Conservation (phyloP, 768 basidiomycete genomes). For the Leccinum truebloodii region DNA sequence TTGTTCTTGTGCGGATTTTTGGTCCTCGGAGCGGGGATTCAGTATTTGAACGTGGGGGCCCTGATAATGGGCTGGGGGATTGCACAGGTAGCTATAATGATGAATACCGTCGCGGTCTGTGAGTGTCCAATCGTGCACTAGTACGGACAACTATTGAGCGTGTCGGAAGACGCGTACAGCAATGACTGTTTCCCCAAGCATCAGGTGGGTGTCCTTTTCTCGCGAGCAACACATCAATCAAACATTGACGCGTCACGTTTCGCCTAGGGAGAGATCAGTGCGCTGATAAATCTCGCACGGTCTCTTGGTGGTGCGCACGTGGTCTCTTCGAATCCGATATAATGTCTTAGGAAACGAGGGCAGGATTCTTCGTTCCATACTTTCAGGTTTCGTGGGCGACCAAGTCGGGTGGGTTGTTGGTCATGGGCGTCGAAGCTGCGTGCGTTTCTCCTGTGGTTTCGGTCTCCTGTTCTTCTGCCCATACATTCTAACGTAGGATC, state of each 20-base stretch:
- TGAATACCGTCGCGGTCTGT: slow-evolving; percentile 45
- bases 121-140: slow-evolving; percentile 7
- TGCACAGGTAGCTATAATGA: slow-evolving; percentile 36
- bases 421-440: slow-evolving; percentile 42
- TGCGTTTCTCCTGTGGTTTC: slow-evolving; percentile 16
- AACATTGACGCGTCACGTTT: background rate
- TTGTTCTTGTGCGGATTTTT: slow-evolving; percentile 44
- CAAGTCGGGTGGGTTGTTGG: slow-evolving; percentile 34
- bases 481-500: slow-evolving; percentile 24
- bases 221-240: background rate
- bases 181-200: slow-evolving; percentile 39
- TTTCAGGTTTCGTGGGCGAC: slow-evolving; percentile 43
- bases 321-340: background rate
- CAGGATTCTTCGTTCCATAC: slow-evolving; percentile 41
- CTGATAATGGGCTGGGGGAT: slow-evolving; percentile 48
- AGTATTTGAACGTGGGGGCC: slow-evolving; percentile 31
- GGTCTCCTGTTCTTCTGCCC: background rate
- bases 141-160: background rate
- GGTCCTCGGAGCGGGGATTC: slow-evolving; percentile 40
- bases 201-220: slow-evolving; percentile 21
- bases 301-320: slow-evolving; percentile 29
- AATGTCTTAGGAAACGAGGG: background rate
- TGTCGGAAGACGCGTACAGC: slow-evolving; percentile 36
- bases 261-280: slow-evolving; percentile 41
- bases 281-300: slow-evolving; percentile 44